Percentiles rank a stretch among this genome's conserved stretches.
Evolutionary conservation across 2,329 filamentous ascomycete species (phyloP).

Genomic region (Saccharata proteae): DNA sequence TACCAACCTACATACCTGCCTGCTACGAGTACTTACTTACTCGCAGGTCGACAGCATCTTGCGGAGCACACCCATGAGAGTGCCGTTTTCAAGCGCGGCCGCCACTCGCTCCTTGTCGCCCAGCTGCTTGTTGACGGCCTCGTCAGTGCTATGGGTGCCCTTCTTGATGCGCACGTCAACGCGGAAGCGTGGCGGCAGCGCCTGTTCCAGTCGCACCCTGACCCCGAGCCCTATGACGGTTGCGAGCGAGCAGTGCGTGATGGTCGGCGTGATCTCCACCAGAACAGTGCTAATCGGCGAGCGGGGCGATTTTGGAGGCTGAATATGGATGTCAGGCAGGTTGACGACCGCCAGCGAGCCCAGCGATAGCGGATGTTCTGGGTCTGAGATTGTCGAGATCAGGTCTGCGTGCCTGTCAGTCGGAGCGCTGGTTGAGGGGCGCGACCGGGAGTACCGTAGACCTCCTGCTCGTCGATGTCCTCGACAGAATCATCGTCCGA

Average conservation of each 20-base stretch:
- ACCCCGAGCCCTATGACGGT: conserved; percentile 94
- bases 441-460: conserved; percentile 58
- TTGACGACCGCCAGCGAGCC: conserved; percentile 92
- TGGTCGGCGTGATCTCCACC: conserved; percentile 88
- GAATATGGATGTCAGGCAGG: conserved; percentile 81
- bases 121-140: conserved; percentile 94
- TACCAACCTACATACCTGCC: too few species aligned
- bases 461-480: conserved; percentile 92
- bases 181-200: conserved; percentile 80
- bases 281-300: conserved; percentile 60
- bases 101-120: conserved; percentile 94
- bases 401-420: conserved; percentile 49
- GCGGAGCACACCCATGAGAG: conserved; percentile 72
- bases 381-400: conserved; percentile 88
- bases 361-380: conserved; percentile 88
- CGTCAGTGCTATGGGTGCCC: conserved; percentile 87
- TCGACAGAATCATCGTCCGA: conserved; percentile 54
- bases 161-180: conserved; percentile 91
- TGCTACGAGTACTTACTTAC: too few species aligned
- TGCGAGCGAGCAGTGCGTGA: conserved; percentile 91
- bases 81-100: conserved; percentile 87
- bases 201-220: conserved; percentile 79
- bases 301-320: conserved; percentile 49
- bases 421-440: neutral
- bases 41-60: conserved; percentile 88